phyloP scores from a whole-genome alignment of 2,329 filamentous ascomycete species.

The Botrytis byssoidea region DNA sequence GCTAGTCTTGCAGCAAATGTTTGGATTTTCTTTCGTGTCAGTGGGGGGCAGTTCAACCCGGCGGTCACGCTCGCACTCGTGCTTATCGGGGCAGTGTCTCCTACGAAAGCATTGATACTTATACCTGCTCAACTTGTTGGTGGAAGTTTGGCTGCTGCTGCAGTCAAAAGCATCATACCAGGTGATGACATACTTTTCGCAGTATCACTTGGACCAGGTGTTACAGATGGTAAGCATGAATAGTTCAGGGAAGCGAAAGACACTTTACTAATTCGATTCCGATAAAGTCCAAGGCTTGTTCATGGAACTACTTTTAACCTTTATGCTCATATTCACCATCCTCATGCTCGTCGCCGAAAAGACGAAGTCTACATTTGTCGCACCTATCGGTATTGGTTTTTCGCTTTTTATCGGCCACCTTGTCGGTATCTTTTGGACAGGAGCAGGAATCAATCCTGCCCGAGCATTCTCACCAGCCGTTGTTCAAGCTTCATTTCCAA shows the following conservation, averaged over 20 bases:
- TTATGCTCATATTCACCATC: conserved; percentile 48
- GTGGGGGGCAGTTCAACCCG: conserved; percentile 42
- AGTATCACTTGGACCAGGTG: conserved; percentile 17
- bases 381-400: conserved; percentile 49
- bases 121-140: conserved; percentile 36
- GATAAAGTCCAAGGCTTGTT: conserved; percentile 43
- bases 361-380: conserved; percentile 45
- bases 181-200: conserved; percentile 13
- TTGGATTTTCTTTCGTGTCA: conserved; percentile 57
- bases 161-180: conserved; percentile 39
- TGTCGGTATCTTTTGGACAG: conserved; percentile 47
- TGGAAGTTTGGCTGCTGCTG: conserved; percentile 40
- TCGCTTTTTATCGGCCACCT: conserved; percentile 44
- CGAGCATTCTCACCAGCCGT: conserved; percentile 48
- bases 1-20: conserved; percentile 52
- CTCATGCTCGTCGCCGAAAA: conserved; percentile 43
- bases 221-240: conserved; percentile 8
- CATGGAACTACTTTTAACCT: conserved; percentile 48
- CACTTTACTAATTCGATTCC: neutral
- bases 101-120: conserved; percentile 32
- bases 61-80: conserved; percentile 39
- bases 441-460: conserved; percentile 48
- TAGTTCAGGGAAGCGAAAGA: neutral
- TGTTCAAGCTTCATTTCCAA: conserved; percentile 42
- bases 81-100: conserved; percentile 36